Evolutionary conservation across 192 early-diverging fungal species (phyloP).

Genomic region (Pilobolus umbonatus): DNA sequence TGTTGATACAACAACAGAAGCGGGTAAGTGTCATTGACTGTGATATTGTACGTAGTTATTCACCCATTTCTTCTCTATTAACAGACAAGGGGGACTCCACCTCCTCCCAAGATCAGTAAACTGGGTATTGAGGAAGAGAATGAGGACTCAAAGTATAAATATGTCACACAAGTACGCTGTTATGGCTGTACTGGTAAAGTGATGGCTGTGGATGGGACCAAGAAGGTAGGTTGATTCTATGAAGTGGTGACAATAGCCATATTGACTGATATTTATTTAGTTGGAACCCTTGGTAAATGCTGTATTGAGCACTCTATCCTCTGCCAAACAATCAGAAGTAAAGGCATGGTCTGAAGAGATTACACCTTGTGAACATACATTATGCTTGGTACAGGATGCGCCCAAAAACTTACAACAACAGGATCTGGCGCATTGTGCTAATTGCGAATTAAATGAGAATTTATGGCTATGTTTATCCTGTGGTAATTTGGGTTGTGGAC

Average conservation of each 20-base stretch:
- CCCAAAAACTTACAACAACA: conserved; percentile 43
- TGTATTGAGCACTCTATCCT: conserved; percentile 74
- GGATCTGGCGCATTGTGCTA: conserved; percentile 64
- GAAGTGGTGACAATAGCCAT: too few species aligned
- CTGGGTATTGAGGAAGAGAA: conserved; percentile 79
- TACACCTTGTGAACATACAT: conserved; percentile 73
- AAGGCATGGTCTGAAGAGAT: conserved; percentile 94
- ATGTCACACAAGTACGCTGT: conserved; percentile 70
- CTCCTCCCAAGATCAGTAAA: conserved; percentile 91
- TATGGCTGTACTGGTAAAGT: conserved; percentile 67
- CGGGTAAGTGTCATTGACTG: conserved; percentile 31
- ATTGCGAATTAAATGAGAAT: conserved; percentile 88
- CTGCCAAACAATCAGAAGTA: conserved; percentile 80
- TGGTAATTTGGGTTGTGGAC: conserved; percentile 91
- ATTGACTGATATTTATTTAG: conserved; percentile 30
- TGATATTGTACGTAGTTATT: neutral
- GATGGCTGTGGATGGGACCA: conserved; percentile 46
- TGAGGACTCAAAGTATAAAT: conserved; percentile 72
- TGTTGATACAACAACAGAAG: conserved; percentile 42
- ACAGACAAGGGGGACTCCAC: conserved; percentile 38
- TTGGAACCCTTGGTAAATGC: conserved; percentile 56
- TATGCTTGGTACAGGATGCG: conserved; percentile 59
- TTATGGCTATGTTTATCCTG: conserved; percentile 95
- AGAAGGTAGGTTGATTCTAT: too few species aligned
- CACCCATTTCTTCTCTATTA: neutral